Percentiles rank a stretch among this genome's conserved stretches.
phyloP scores from a whole-genome alignment of 768 basidiomycete genomes.

The Phylloporus arenicola region DNA sequence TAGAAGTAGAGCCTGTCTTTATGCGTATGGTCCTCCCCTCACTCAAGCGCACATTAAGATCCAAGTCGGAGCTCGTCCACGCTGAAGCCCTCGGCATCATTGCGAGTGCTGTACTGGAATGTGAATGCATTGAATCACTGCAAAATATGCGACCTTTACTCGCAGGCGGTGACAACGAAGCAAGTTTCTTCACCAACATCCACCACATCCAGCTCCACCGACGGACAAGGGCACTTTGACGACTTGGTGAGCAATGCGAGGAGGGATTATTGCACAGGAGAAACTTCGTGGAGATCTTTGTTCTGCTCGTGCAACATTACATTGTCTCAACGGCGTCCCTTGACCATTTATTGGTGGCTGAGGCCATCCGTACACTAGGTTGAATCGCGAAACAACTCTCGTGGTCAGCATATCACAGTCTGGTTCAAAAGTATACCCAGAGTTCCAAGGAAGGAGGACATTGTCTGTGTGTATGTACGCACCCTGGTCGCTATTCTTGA shows the following conservation, averaged over 20 bases:
- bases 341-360: conserved; percentile 87
- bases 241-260: conserved; percentile 74
- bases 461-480: conserved; percentile 79
- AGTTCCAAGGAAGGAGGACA: conserved; percentile 61
- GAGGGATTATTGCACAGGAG: conserved; percentile 58
- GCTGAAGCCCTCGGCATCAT: too few relatives aligned
- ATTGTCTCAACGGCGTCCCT: conserved; percentile 54
- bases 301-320: conserved; percentile 84
- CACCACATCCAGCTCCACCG: conserved; percentile 91
- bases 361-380: conserved; percentile 78
- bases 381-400: conserved; percentile 67
- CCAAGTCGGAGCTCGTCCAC: too few relatives aligned
- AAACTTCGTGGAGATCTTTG: conserved; percentile 79
- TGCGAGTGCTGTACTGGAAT: too few relatives aligned
- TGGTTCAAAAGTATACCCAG: conserved; percentile 79
- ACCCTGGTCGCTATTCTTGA: conserved; percentile 80
- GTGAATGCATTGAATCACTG: too few relatives aligned
- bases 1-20: too few relatives aligned
- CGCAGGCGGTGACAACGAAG: conserved; percentile 86
- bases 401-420: conserved; percentile 79
- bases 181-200: conserved; percentile 95
- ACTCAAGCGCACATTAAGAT: conserved; percentile 71
- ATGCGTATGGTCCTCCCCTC: conserved; percentile 69
- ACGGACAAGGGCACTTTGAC: conserved; percentile 76
- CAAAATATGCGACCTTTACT: conserved; percentile 82